A percentile compares a stretch with the other conserved stretches of the same genome.
Conservation (phyloP, 768 basidiomycete genomes). For the Galerina marginata region DNA sequence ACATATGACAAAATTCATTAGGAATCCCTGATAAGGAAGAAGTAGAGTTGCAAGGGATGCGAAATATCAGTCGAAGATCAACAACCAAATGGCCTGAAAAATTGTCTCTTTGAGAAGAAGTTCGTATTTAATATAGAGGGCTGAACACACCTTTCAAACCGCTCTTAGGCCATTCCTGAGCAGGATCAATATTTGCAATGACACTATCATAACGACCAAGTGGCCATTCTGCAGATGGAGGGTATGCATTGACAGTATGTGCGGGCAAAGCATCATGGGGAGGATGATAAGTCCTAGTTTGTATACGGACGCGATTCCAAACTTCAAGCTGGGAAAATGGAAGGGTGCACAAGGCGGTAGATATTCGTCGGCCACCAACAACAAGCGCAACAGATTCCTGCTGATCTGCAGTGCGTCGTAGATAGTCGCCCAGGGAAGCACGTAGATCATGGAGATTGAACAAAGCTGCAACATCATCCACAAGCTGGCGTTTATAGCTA, state of each 20-base stretch:
- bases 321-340: conserved; percentile 30
- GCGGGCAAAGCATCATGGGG: conserved; percentile 22
- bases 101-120: neutral
- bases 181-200: conserved; percentile 20
- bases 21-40: neutral
- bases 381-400: no score
- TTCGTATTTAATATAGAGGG: neutral
- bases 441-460: no score
- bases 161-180: conserved; percentile 21
- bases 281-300: conserved; percentile 28
- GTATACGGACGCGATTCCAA: conserved; percentile 31
- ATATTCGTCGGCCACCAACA: conserved; percentile 16
- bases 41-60: conserved; percentile 2
- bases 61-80: conserved; percentile 15
- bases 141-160: conserved; percentile 22
- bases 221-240: conserved; percentile 22
- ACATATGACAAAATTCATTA: conserved; percentile 31
- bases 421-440: no score
- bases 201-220: conserved; percentile 26
- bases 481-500: no score
- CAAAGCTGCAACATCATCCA: no score
- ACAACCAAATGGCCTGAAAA: conserved; percentile 21
- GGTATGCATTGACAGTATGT: conserved; percentile 27
- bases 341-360: conserved; percentile 4
- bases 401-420: no score